These are phyloP conservation scores for Solanum paucissectum DNA, from an alignment of 257 asterid genomes.

Conservation along the genomic window DNA sequence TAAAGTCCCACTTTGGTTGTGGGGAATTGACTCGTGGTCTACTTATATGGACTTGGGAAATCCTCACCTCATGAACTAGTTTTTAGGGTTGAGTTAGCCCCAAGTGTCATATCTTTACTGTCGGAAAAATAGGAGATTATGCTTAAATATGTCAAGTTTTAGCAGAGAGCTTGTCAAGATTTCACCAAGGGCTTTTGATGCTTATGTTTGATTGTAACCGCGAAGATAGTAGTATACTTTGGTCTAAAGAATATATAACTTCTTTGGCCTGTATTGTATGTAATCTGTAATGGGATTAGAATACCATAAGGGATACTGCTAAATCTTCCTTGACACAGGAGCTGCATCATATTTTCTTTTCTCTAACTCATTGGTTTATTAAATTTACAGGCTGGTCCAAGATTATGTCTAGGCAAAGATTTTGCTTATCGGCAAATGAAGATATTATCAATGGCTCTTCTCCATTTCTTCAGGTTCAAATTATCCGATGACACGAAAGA, in stretches of 20 bases:
- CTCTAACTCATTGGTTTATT: neutral
- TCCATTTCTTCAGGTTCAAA: conserved; percentile 42
- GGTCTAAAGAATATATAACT: neutral
- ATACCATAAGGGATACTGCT: neutral
- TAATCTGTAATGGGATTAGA: neutral
- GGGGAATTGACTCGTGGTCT: neutral
- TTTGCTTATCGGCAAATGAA: conserved; percentile 73
- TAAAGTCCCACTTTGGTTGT: neutral
- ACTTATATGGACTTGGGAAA: neutral
- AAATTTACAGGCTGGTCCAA: conserved; percentile 54
- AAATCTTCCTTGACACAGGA: neutral
- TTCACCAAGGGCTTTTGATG: neutral
- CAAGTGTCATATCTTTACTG: neutral
- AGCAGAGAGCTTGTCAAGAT: neutral
- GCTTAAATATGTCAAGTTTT: neutral
- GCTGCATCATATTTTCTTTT: neutral
- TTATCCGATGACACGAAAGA: conserved; percentile 23
- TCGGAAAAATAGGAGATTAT: neutral
- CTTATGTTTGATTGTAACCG: neutral
- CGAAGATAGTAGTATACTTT: neutral
- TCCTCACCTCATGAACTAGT: neutral
- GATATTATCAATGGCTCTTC: conserved; percentile 41
- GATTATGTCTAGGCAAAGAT: conserved; percentile 52
- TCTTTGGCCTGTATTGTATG: neutral
- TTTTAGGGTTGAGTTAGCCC: neutral